Base-by-base conservation (phyloP, 1,284 basidiomycete species). In the Leccinum pachyderme region DNA sequence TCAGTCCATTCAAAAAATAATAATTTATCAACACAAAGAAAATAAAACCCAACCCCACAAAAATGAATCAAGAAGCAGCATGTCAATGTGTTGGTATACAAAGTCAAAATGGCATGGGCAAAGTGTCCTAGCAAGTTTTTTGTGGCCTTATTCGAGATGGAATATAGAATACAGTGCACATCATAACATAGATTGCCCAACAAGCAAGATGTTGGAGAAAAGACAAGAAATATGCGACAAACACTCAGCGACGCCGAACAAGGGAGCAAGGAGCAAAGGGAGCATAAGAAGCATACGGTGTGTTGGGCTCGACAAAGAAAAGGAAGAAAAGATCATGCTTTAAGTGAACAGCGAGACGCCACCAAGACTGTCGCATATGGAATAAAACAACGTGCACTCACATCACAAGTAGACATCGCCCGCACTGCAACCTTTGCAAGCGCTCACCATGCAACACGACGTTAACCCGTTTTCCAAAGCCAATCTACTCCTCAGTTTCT, bases 401-500 rank as follows among this genome's bases (percentile, higher is more conserved):
- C 72, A 57, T 80, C 70, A 83, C 57, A 83, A 64, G 63, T 70
- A 72, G 55, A 82, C 73, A 39, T 71, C 60, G 24, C 65, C 64
- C 49, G 70, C 72, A 49, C 69, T 63, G 65, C 78, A 81, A 52
- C 75, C 74, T 56, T 72, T 75, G 66, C 80, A 81, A 57, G 69
- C 61, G 61, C 70, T 61, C 43, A 74, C 63, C 63, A 61, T 66
- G 25, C 52, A 62, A 65, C 62, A 67, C 62, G 64, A 64, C 65
- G 48, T 59, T 61, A 52, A 64, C 55, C 56, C 64, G 47, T 60
- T 68, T 66, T 77, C 74, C 45, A 72, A 66, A 60, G 78, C 75
- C 66, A 89, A 70, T 59, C 81, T 78, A 43, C 69, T 62, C 65
- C 75, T 77, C 61, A 89, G 71, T 68, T 79, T 83, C 63, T 80